Evolutionary conservation across 352 stramenopile species (phyloP), one percentile per base, ranked within the genome.

Genomic region (Phytophthora gonapodyides): DNA sequence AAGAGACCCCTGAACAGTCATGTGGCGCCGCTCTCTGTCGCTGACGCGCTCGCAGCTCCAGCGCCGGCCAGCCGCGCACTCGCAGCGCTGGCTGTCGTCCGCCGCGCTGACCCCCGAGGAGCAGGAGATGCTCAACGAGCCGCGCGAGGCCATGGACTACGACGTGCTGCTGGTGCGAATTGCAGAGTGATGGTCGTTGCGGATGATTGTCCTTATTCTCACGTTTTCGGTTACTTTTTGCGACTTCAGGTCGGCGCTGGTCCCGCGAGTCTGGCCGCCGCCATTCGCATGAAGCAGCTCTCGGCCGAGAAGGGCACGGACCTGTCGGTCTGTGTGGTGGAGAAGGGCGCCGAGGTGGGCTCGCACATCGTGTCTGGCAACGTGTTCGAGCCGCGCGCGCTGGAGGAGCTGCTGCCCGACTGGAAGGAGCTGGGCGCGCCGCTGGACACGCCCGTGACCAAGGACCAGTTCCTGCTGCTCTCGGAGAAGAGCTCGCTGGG

Each of bases 251-350:
- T 95, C 10, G 87, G 87, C 56, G 87, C 78, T 8, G 90, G 89
- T 2, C 89, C 88, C 6, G 94, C 97, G 38, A 98, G 96, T 71
- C 88, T 99, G 15, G 81, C 95, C 15, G 94, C 98, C 21, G 91
- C 97, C 12, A 99, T 99, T 69, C 93, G 96, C 34, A 74, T 99
- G 52, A 99, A 99, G 82, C 97, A 99, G 79, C 81, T 99, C 11
- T 97, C 87, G 66, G 71, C 78, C 11, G 86, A 98, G 67, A 92
- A 98, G 51, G 88, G 90, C 69, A 95, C 83, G 41, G 98, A 99
- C 35, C 65, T 98, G 31, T 97, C 82, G 33, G 94, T 99, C 35
- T 98, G 96, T 67, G 83, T 99, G 42, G 78, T 99, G 15, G 96
- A 99, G 65, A 98, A 98, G 65, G 94, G 89, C 35, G 89, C 90